Evolutionary conservation across 805 yeast species (phyloP).

Genomic region (Yamadazyma ubonensis): DNA sequence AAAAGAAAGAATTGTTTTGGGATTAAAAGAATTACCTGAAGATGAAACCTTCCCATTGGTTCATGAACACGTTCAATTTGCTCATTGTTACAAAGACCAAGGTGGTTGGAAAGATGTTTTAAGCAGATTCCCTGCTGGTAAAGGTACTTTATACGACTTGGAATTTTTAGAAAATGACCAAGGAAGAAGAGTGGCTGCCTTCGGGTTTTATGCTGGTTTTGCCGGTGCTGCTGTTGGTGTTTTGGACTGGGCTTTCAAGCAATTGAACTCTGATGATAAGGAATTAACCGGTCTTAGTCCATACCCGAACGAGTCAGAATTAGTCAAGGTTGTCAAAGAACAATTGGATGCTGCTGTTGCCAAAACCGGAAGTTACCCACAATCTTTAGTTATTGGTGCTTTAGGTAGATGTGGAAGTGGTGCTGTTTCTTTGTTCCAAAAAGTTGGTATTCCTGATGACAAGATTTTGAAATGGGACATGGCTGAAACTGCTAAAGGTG

Average conservation of each 20-base stretch:
- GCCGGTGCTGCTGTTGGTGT: conserved; percentile 99
- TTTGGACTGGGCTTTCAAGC: conserved; percentile 92
- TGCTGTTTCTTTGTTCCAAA: conserved; percentile 78
- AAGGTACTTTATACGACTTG: conserved; percentile 87
- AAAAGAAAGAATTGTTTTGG: conserved; percentile 81
- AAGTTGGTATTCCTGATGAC: conserved; percentile 83
- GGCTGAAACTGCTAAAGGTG: conserved; percentile 94
- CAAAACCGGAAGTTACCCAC: conserved; percentile 66
- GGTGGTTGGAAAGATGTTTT: conserved; percentile 95
- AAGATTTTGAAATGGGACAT: conserved; percentile 94
- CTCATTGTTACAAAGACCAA: conserved; percentile 97
- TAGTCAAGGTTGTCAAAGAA: conserved; percentile 68
- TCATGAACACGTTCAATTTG: conserved; percentile 97
- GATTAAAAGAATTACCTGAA: conserved; percentile 94
- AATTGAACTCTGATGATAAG: conserved; percentile 61
- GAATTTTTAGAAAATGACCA: conserved; percentile 92
- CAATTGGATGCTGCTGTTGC: conserved; percentile 56
- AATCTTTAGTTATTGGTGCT: conserved; percentile 90
- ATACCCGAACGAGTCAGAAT: conserved; percentile 67
- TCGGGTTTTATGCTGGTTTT: conserved; percentile 99
- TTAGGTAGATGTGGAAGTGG: conserved; percentile 99
- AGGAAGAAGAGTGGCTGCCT: conserved; percentile 99
- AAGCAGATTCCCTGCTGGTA: conserved; percentile 84
- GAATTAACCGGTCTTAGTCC: conserved; percentile 80
- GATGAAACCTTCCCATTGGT: conserved; percentile 83